Conservation (phyloP, 495 filamentous ascomycete species). For the Talaromyces liani region DNA sequence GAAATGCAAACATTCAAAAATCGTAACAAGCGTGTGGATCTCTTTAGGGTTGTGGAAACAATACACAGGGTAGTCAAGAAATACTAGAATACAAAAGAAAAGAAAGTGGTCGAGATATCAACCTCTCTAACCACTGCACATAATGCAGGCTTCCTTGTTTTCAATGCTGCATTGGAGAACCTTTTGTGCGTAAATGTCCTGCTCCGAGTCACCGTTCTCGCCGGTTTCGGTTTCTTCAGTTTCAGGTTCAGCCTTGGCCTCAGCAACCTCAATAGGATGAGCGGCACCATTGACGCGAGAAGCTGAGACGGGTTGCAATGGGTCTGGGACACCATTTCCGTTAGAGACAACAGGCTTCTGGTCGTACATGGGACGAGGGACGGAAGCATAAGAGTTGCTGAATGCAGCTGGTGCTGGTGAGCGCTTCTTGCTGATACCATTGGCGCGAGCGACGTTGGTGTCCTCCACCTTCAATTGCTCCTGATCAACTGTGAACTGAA, state of each 20-base stretch:
- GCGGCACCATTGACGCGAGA: conserved; percentile 69
- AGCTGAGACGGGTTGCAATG: conserved; percentile 63
- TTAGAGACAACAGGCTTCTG: conserved; percentile 36
- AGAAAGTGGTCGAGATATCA: conserved; percentile 1
- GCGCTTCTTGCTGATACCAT: conserved; percentile 59
- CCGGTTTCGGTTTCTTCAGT: conserved; percentile 58
- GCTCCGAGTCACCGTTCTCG: conserved; percentile 62
- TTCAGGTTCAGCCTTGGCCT: conserved; percentile 49
- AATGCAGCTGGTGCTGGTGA: conserved; percentile 37
- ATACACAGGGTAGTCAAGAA: neutral
- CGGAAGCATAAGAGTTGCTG: conserved; percentile 41
- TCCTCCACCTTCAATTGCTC: conserved; percentile 87
- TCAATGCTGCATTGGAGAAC: conserved; percentile 91
- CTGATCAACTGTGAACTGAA: conserved; percentile 99
- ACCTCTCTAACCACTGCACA: conserved; percentile 70
- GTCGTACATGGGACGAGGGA: conserved; percentile 57
- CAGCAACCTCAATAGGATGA: conserved; percentile 43
- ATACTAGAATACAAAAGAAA: conserved; percentile 13
- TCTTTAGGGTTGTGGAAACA: conserved; percentile 7
- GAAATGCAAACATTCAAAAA: conserved; percentile 9
- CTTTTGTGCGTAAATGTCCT: conserved; percentile 88
- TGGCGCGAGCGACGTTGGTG: conserved; percentile 63
- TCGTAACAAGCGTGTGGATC: neutral
- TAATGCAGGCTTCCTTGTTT: conserved; percentile 80
- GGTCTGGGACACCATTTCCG: conserved; percentile 54